Base-by-base conservation (phyloP, 2,329 filamentous ascomycete species). In the Orbilia quercus region DNA sequence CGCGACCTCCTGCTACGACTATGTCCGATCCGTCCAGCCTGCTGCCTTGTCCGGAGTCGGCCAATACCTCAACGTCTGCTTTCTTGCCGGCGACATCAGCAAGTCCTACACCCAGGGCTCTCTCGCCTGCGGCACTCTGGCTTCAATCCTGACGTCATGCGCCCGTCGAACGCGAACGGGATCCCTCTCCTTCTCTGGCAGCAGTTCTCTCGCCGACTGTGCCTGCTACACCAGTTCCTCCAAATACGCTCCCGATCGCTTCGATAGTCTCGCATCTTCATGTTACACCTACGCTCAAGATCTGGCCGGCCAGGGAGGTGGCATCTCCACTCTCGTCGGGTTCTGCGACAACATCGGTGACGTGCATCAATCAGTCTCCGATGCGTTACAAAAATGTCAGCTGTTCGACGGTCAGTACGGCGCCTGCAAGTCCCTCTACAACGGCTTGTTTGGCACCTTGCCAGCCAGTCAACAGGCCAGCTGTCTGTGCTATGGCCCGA, bases 271-370 rank as follows among this genome's bases (percentile, higher is more conserved):
- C 7, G 69, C 55, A 25, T 73, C 60, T 1, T 20, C 69, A 9
- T 73, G 69, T 38, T 66, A 66, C 31, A 73, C 60, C 3, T 73
- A 73, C 23, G 60, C 69, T 7, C 69, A 73, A 23, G 59, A 66
- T 31, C 48, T 60, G 4, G 60, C 60, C n/a, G 69, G 69, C 4
- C 60, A 73, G 11, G 69, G 47, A 2, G 69, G 47, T 18, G 53
- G 38, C 14, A 57, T 73, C 16, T 73, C 69, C 1, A 66, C 60
- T 3, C 60, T 73, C 23, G 28, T 73, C 4, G 50, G 44, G 28
- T 73, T 73, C 31, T 73, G 69, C 42, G 12, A 20, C 16, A 60
- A 38, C 23, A 22, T 66, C 4, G 69, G 69, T 4, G 48, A 73
- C 11, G 54, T 73, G 1, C 69, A 36, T 20, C 69, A 59, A 38